Evolutionary conservation across 176 grass and related monocot genomes (phyloP), one percentile per base, ranked within the genome.

Genomic region (Saccharum spontaneum): DNA sequence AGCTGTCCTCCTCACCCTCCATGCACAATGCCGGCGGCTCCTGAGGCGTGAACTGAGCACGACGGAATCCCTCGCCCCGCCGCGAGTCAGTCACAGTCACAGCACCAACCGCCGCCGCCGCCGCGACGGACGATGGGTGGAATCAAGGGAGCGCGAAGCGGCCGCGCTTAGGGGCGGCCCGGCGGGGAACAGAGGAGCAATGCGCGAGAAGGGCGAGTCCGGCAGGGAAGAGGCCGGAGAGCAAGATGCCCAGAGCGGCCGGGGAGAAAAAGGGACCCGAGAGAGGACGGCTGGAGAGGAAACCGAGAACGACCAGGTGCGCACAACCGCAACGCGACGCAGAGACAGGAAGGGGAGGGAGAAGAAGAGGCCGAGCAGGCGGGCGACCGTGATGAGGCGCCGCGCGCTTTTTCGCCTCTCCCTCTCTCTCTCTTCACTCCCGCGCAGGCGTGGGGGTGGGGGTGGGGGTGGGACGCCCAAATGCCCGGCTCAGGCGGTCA

Each of bases 1-100:
- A 37, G 15, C 30, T 63, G 17, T 91, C 67, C 13, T 93, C 83
- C 85, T 24, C 82, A 50, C 69, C 91, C 76, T 87, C 89, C 89
- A 92, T 89, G 26, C 70, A 30, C 80, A 66, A 79, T 61, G 54
- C 54, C 31, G 10, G 30, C 9, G 14, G 26, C 2, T 22, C 60
- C 57, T 5, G 57, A 61, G 22, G 57, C 3, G 8, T 10, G 20
- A 55, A 2, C 17, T 16, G 4, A 50, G 14, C 48, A 50, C 49
- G 54, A n/a, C 55, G 20, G 55, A 60, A 23, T 60, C 55, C 55
- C 55, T 60, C 55, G 22, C 22, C 55, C 22, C n/a, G n/a, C 57
- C 57, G n/a, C 22, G 22, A 61, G 3, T 1, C 55, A 3, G 5
- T 54, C 50, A 2, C 48, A 49, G 14, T 48, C 54, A 61, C 22